Evolutionary conservation across 1,139 yeast species (phyloP).

Genomic region (Suhomyces atakaporum): DNA sequence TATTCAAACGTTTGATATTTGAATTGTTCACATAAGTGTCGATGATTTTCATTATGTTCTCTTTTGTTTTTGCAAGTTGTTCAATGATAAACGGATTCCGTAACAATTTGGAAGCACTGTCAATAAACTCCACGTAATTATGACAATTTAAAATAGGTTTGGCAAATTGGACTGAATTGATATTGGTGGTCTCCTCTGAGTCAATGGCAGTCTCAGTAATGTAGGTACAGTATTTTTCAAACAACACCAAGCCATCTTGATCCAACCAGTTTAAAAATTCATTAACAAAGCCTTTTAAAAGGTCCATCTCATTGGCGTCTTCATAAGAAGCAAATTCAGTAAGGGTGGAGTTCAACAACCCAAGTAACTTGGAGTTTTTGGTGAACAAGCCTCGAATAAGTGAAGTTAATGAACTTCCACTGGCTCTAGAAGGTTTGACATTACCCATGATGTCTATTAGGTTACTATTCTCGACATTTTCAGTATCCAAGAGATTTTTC

Average conservation of each 20-base stretch:
- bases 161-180: slow-evolving; percentile 23
- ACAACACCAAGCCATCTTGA: slow-evolving; percentile 32
- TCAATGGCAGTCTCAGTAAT: slow-evolving; percentile 13
- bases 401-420: slow-evolving; percentile 32
- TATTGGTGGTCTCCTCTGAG: slow-evolving; percentile 18
- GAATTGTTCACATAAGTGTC: slow-evolving; percentile 20
- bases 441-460: slow-evolving; percentile 40
- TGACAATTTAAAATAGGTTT: slow-evolving; percentile 37
- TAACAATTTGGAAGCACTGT: slow-evolving; percentile 20
- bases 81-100: slow-evolving; percentile 47
- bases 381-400: slow-evolving; percentile 46
- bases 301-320: slow-evolving; percentile 26
- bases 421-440: slow-evolving; percentile 33
- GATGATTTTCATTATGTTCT: slow-evolving; percentile 24
- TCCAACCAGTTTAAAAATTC: slow-evolving; percentile 45
- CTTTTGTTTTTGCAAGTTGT: slow-evolving; percentile 25
- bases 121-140: slow-evolving; percentile 35
- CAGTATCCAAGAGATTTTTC: slow-evolving; percentile 20
- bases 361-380: slow-evolving; percentile 36
- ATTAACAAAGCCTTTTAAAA: slow-evolving; percentile 40
- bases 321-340: slow-evolving; percentile 17
- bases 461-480: slow-evolving; percentile 31
- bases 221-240: slow-evolving; percentile 31
- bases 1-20: slow-evolving; percentile 27
- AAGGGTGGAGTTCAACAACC: slow-evolving; percentile 22